Evolutionary conservation across 768 basidiomycete genomes (phyloP).

Genomic region (Auricularia heimuer): DNA sequence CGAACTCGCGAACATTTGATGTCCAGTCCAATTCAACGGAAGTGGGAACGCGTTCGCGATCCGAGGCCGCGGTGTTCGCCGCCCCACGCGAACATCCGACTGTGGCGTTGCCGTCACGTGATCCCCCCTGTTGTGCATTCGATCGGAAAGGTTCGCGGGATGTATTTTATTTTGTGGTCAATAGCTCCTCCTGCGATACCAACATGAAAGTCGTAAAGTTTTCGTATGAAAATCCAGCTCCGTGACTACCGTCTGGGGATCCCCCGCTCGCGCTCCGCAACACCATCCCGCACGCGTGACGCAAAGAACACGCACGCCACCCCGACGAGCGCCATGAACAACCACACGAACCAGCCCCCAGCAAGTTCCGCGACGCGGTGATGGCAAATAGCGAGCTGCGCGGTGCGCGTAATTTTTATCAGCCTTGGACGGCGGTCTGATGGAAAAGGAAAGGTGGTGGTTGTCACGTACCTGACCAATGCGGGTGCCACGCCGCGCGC

Average conservation of each 20-base stretch:
- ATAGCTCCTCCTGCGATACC: no score
- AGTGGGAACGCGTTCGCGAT: no score
- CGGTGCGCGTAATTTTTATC: background rate
- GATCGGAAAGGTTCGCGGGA: no score
- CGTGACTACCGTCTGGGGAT: background rate
- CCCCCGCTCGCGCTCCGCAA: background rate
- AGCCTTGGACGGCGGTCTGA: background rate
- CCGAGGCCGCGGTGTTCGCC: no score
- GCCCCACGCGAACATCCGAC: no score
- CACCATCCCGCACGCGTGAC: background rate
- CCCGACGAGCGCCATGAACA: background rate
- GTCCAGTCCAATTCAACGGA: no score
- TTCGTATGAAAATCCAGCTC: background rate
- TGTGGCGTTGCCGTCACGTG: no score
- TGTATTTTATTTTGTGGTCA: no score
- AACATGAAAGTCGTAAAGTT: no score
- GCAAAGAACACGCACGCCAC: background rate
- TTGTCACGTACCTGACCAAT: background rate
- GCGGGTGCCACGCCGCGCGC: background rate
- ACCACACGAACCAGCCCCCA: slow-evolving; percentile 1
- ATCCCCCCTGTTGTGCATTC: no score
- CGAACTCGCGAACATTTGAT: no score
- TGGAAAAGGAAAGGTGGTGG: background rate
- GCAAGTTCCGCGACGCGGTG: background rate
- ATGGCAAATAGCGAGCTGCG: background rate